A percentile compares a stretch with the other conserved stretches of the same genome.
Conservation (phyloP, 306 rosid genomes). For the Trifolium fragiferum region DNA sequence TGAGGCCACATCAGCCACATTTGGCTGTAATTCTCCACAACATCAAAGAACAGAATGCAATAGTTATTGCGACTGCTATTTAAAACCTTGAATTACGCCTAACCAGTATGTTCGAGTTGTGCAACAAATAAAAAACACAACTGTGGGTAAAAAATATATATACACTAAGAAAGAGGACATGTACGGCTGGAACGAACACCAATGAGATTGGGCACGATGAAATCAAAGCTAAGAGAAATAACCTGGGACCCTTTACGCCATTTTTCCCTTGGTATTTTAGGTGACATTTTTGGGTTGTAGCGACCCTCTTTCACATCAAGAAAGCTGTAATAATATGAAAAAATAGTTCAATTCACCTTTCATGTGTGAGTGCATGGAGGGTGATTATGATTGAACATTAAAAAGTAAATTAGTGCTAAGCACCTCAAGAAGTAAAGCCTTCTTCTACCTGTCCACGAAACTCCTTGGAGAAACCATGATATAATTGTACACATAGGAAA, state of each 20-base stretch:
- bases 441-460: conserved; percentile 97
- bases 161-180: background rate
- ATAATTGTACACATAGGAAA: conserved; percentile 77
- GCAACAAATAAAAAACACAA: conserved; percentile 23
- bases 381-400: conserved; percentile 35
- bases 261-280: conserved; percentile 74
- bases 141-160: background rate
- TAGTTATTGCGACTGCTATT: background rate
- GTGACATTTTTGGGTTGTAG: conserved; percentile 92
- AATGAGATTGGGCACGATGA: background rate
- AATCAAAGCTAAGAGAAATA: conserved; percentile 33
- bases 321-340: conserved; percentile 69
- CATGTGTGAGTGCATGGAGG: conserved; percentile 16
- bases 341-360: conserved; percentile 26
- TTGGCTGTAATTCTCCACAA: background rate
- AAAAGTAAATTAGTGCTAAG: conserved; percentile 50
- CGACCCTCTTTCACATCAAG: conserved; percentile 92
- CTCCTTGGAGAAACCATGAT: conserved; percentile 85
- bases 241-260: conserved; percentile 99
- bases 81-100: background rate
- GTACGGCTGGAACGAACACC: conserved; percentile 12
- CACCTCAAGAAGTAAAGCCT: conserved; percentile 60
- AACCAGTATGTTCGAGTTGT: conserved; percentile 11
- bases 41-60: background rate
- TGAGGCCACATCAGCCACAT: background rate